Conservation (phyloP, 208 protist species). For the Lotmaria passim region DNA sequence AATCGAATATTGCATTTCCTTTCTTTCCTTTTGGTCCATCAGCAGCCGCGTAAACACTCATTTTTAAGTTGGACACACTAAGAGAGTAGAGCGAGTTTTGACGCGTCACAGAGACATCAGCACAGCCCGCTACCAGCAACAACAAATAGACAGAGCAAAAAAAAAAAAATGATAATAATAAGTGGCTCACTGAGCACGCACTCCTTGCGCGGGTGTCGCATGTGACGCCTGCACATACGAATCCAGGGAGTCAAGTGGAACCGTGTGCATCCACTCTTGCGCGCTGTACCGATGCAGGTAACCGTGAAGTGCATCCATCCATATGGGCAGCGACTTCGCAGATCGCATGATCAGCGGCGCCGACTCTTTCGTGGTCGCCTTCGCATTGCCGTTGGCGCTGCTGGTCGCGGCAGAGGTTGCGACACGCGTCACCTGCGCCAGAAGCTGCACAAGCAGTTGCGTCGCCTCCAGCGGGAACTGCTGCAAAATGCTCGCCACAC, state of each 20-base stretch:
- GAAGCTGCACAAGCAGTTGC: constrained; percentile 77
- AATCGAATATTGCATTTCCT: too few relatives aligned
- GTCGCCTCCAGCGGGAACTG: constrained; percentile 92
- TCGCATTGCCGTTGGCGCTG: not conserved
- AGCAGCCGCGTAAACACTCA: too few relatives aligned
- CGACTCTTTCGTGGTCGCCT: constrained; percentile 4
- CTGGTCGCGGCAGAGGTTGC: not conserved
- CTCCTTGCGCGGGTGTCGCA: too few relatives aligned
- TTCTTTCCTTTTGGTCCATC: too few relatives aligned
- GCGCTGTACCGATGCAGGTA: constrained; percentile 18
- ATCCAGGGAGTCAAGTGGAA: not conserved
- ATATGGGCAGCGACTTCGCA: constrained; percentile 25
- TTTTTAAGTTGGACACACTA: too few relatives aligned
- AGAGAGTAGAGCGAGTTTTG: too few relatives aligned
- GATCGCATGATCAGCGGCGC: constrained; percentile 17
- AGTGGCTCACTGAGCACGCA: too few relatives aligned
- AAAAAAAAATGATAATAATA: too few relatives aligned
- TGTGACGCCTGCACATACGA: constrained; percentile 3
- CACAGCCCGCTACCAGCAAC: too few relatives aligned
- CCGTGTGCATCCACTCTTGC: constrained; percentile 1
- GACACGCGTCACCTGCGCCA: constrained; percentile 78
- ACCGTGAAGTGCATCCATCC: constrained; percentile 29
- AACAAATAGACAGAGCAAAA: not conserved
- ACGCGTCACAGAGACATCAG: too few relatives aligned
- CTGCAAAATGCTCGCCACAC: constrained; percentile 91